Conservation (phyloP, 225 moss, liverwort and hornwort species). For the Ulota crispa region DNA sequence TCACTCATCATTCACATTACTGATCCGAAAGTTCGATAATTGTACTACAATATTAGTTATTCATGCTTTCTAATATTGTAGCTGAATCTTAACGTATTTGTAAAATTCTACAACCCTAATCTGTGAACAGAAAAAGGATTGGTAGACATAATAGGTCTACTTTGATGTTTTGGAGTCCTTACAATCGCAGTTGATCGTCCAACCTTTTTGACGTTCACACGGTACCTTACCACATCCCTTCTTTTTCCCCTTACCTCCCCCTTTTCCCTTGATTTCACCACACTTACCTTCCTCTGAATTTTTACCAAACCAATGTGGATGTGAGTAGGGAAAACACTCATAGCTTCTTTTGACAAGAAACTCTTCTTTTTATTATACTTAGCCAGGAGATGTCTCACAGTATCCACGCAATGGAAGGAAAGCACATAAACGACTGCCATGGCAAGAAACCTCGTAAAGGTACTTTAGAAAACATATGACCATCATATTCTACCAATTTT, state of each 20-base stretch:
- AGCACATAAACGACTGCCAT: background rate
- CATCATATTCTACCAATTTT: background rate
- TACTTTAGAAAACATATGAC: background rate
- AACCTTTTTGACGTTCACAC: conserved; percentile 19
- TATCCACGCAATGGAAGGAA: background rate
- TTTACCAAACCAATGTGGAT: background rate
- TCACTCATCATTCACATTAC: background rate
- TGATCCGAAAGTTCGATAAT: background rate
- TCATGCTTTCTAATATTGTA: too few species aligned
- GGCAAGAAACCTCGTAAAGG: background rate
- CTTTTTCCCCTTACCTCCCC: background rate
- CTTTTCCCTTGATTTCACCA: background rate
- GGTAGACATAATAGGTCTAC: background rate
- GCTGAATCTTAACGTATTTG: accelerated
- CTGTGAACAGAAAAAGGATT: background rate
- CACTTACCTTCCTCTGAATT: conserved; percentile 9
- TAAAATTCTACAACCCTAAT: background rate
- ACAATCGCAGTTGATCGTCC: conserved; percentile 41
- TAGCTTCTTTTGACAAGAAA: background rate
- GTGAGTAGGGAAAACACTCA: background rate
- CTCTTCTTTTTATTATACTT: background rate
- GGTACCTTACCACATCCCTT: conserved; percentile 18
- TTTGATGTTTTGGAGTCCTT: conserved; percentile 9
- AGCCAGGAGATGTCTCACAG: accelerated
- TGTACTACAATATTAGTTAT: background rate